Base-by-base conservation (phyloP, 768 basidiomycete species). In the Holtermannia corniformis region DNA sequence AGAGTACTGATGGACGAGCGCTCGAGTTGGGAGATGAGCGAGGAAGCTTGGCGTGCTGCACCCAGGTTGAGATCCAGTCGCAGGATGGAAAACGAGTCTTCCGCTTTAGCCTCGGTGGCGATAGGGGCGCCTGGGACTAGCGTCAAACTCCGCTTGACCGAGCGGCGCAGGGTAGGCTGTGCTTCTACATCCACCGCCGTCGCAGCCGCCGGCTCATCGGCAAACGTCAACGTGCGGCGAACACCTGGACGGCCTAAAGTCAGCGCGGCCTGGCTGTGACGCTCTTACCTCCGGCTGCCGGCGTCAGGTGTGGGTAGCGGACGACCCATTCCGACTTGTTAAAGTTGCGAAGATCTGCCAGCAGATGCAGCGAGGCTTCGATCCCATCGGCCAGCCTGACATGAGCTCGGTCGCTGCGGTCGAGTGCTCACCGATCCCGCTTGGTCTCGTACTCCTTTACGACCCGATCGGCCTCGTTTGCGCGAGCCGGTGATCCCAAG, bases 31-130 rank as follows among this genome's bases (percentile, higher is more conserved):
- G 86, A 82, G 56, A 97, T 89, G 37, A 99, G 82, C 0, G 71
- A 62, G 24, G 58, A 59, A 20, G 81, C 78, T 81, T 79, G 37
- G 79, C 80, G 50, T 79, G 81, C 54, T 26, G 84, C 77, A 20
- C 91, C 91, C 44, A 96, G 83, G 67, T 88, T 88, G 64, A 97
- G 82, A 74, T 97, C 91, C 43, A 97, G 80, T 12, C 86, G 85
- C 56, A 96, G 82, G 49, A 96, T 84, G 56, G 85, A 81, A 72
- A 97, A 91, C 57, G 87, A 85, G 41, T 60, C 55, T 42, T 57
- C 61, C 75, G 40, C 40, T 27, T 62, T 12, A 78, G 75, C 47
- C 32, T 7, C 7, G 16, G 32, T 37, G 32, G 32, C 32, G 7
- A 7, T 37, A 16, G 16, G 32, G 82, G 73, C 23, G 43, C 54